Conservation (phyloP, 78 protist genomes). For the Monosiga brevicollis region DNA sequence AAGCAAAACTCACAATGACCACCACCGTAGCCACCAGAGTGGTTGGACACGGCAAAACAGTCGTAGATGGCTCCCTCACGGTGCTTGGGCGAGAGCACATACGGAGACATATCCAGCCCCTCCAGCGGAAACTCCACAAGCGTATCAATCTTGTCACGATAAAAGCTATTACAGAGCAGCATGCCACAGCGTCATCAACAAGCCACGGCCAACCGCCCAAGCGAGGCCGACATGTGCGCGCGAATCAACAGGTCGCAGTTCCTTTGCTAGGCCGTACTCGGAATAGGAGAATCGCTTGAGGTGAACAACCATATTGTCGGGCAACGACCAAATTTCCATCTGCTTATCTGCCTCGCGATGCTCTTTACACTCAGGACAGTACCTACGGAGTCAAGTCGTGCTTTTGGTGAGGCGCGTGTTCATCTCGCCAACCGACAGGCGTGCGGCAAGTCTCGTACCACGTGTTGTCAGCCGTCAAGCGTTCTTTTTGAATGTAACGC, state of each 20-base stretch:
- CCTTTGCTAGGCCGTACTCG: neutral
- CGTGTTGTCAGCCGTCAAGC: too few relatives aligned
- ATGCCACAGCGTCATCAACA: too few relatives aligned
- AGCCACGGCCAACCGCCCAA: too few relatives aligned
- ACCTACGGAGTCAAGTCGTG: too few relatives aligned
- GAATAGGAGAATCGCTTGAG: constrained; percentile 84
- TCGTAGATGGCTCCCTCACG: neutral
- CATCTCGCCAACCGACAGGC: too few relatives aligned
- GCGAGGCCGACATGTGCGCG: too few relatives aligned
- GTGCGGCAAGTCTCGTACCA: too few relatives aligned
- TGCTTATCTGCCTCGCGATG: constrained; percentile 52
- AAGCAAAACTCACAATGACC: constrained; percentile 7
- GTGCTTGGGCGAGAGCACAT: constrained; percentile 1
- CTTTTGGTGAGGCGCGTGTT: too few relatives aligned
- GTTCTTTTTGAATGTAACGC: too few relatives aligned
- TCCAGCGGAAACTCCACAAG: constrained; percentile 63
- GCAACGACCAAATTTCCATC: constrained; percentile 77
- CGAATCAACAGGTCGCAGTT: too few relatives aligned
- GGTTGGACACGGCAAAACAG: neutral
- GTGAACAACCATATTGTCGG: constrained; percentile 69
- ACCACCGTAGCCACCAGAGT: constrained; percentile 8
- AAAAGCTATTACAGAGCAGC: neutral
- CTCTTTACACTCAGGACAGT: constrained; percentile 65
- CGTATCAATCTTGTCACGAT: constrained; percentile 68
- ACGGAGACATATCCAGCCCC: constrained; percentile 49